Percentiles rank a stretch among this genome's conserved stretches.
phyloP scores from a whole-genome alignment of 169 alveolate genomes.

The Sarcocystis neurona region DNA sequence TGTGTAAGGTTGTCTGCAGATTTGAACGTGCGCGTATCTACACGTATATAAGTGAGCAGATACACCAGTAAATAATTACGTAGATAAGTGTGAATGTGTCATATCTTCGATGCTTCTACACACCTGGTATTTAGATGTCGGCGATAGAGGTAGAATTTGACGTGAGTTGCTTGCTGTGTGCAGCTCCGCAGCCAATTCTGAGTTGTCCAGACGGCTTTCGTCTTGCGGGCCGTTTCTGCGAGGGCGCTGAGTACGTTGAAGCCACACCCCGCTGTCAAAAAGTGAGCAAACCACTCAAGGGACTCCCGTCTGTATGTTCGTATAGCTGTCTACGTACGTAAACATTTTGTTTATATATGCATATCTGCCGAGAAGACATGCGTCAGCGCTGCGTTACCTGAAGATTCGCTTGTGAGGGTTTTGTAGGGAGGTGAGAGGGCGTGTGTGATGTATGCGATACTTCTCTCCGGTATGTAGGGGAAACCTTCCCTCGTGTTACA shows the following conservation, averaged over 20 bases:
- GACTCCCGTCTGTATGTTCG: not conserved
- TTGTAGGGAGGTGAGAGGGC: no score
- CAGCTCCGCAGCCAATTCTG: conserved; percentile 2
- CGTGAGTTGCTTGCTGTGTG: not conserved
- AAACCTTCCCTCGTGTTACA: no score
- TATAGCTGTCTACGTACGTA: not conserved
- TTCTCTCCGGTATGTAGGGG: no score
- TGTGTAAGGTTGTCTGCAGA: no score
- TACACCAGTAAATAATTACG: not conserved
- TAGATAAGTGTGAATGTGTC: not conserved
- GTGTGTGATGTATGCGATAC: no score
- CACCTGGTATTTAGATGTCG: not conserved
- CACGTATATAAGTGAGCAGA: not conserved
- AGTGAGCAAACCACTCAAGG: not conserved
- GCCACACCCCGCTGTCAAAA: not conserved
- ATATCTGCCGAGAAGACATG: not conserved
- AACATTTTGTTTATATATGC: not conserved
- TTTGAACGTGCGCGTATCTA: not conserved
- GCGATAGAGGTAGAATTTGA: not conserved
- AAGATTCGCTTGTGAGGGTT: no score
- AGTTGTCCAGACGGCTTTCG: conserved; percentile 8
- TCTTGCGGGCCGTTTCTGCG: conserved; percentile 6
- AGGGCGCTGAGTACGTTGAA: conserved; percentile 19
- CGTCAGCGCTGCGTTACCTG: not conserved
- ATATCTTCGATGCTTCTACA: not conserved